Conservation (phyloP, 2,329 filamentous ascomycete genomes). For the Colletotrichum liriopes region DNA sequence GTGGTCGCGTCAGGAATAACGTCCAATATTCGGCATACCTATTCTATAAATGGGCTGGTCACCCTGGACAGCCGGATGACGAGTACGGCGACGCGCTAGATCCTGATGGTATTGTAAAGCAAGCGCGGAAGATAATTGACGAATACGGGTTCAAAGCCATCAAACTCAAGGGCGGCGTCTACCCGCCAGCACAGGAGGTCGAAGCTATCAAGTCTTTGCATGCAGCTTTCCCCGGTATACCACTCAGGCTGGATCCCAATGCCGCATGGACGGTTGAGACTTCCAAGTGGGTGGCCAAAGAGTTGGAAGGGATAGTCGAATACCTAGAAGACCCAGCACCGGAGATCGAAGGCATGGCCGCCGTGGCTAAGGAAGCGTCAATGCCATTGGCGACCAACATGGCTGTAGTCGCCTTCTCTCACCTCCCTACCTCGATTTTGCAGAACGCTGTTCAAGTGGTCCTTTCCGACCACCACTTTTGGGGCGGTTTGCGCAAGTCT, state of each 20-base stretch:
- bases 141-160: constrained; percentile 61
- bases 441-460: constrained; percentile 59
- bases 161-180: constrained; percentile 61
- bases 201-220: constrained; percentile 56
- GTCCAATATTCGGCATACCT: constrained; percentile 61
- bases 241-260: constrained; percentile 57
- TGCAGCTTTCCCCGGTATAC: constrained; percentile 54
- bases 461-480: constrained; percentile 60
- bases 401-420: constrained; percentile 59
- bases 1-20: constrained; percentile 56
- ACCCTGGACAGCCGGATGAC: constrained; percentile 57
- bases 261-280: constrained; percentile 58
- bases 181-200: constrained; percentile 57
- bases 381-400: constrained; percentile 62
- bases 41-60: constrained; percentile 61
- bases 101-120: constrained; percentile 52
- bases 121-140: constrained; percentile 56
- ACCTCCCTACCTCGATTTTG: constrained; percentile 55
- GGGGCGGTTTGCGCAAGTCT: constrained; percentile 59
- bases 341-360: constrained; percentile 60
- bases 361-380: constrained; percentile 56
- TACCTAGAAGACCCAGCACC: constrained; percentile 59
- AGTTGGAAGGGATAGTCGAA: constrained; percentile 55
- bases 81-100: constrained; percentile 58
- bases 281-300: constrained; percentile 56